Evolutionary conservation across 2,329 filamentous ascomycete species (phyloP), one percentile per base, ranked within the genome.

Genomic region (Leptodontidium sp.): DNA sequence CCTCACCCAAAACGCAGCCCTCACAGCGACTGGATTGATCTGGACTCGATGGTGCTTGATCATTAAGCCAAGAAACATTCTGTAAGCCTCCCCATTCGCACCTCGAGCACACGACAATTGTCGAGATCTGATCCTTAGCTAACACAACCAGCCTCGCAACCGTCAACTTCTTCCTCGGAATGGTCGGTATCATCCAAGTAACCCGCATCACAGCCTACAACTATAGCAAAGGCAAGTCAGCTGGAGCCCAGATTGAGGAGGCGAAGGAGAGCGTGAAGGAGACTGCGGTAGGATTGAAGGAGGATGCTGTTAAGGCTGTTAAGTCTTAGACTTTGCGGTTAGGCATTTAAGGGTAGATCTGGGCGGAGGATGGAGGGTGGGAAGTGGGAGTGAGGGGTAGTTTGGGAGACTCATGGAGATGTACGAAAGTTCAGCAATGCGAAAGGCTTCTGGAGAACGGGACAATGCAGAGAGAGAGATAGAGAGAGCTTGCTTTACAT

Each of bases 1-100:
- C 50, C 85, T 98, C 71, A 96, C 93, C 38, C 94, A 98, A 83
- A 99, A 98, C 84, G 85, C 86, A 62, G 95, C 96, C 69, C 88
- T 99, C 75, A 96, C 93, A 79, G 90, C 90, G 76, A 99, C 96
- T 11, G 96, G 96, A 74, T 83, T 92, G 73, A 99, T 99, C 87
- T 99, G 96, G 96, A 99, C 96, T 57, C 89, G 96, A 75, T 99
- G 96, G 96, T 99, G 96, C 86, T 87, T 98, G 79, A 92, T 99
- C 81, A 99, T 99, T 83, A 94, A 90, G 82, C 96, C 96, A 68
- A 90, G 90, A 82, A 99, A 99, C 86, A 84, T 94, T 78, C 91
- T 98, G 91, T 93, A 84, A 59, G 90, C 83, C 49, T 82, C 62
- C 21, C 47, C 43, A 35, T 21, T 63, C 5, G 1, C 21, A 8